phyloP scores from a whole-genome alignment of 2,329 filamentous ascomycete genomes.

The Diaporthe amygdali region DNA sequence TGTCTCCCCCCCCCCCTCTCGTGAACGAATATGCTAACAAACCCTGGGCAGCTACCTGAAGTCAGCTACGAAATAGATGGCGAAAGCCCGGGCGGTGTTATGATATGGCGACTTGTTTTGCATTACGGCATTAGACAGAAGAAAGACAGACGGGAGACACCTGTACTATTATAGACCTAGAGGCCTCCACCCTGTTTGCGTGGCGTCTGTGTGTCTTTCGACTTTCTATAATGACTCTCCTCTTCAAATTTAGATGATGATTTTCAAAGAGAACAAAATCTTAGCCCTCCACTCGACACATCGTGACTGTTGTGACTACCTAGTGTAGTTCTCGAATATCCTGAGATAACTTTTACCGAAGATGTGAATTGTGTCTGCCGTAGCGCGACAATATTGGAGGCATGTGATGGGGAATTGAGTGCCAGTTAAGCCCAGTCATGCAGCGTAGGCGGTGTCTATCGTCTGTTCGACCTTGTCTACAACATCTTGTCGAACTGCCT shows the following conservation, averaged over 20 bases:
- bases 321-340: background rate
- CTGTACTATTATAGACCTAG: constrained; percentile 28
- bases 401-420: background rate
- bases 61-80: constrained; percentile 70
- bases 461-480: background rate
- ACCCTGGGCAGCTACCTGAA: constrained; percentile 63
- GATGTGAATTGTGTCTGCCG: background rate
- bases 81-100: constrained; percentile 22
- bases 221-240: constrained; percentile 28
- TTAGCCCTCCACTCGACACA: background rate
- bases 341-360: too few species aligned
- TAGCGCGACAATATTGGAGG: background rate
- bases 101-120: constrained; percentile 27
- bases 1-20: constrained; percentile 27
- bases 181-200: constrained; percentile 20
- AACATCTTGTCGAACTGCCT: constrained; percentile 21
- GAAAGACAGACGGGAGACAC: constrained; percentile 19
- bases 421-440: background rate
- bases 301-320: background rate
- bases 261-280: background rate
- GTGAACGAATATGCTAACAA: constrained; percentile 1
- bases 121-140: constrained; percentile 31
- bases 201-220: constrained; percentile 25
- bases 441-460: background rate
- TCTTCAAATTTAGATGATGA: constrained; percentile 25